Base-by-base conservation (phyloP, 352 stramenopile species). In the Globisporangium megalacanthum region DNA sequence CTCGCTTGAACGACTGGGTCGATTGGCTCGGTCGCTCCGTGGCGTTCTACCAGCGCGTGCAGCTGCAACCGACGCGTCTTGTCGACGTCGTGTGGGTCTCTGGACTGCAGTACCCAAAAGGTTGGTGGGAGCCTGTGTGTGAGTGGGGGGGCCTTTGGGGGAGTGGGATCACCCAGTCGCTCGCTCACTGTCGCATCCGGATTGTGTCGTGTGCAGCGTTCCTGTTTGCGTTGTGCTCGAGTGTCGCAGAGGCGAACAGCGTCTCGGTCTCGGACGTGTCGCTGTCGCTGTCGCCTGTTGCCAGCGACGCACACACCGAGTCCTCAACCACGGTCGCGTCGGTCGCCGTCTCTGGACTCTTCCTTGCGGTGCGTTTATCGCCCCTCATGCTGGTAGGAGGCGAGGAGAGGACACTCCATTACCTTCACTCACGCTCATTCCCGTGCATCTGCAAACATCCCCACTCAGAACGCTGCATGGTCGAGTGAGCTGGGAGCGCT, bases 21-120 rank as follows among this genome's bases (percentile, higher is more conserved):
- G 31, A 45, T 0, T 79, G 71, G 71, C 61, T 79, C 37, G 42
- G 61, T 10, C 56, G 60, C 52, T 53, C 66, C 9, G 59, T 73
- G 8, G 56, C 46, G 10, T 79, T 73, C 59, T 79, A 68, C 58
- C 66, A 71, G 17, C 52, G 41, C 2, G 54, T 73, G 2, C 71
- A 71, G 31, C 62, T 35, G 6, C 54, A 63, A 3, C 48, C 62
- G 37, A 49, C 48, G 56, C 7, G 53, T 47, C 15, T 55, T 46
- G 31, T 64, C 19, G 65, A 64, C 15, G 8, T 54, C 1, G 48
- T 87, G 15, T 75, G 66, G 62, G 31, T 85, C 19, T 68, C 74
- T 56, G 72, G 65, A 5, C 48, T 87, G 37, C 65, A 72, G 14
- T 67, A 68, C 15, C 70, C 77, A 0, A 70, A 70, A 76, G 77